Conservation (phyloP, 495 filamentous ascomycete species). For the Talaromyces stipitatus region DNA sequence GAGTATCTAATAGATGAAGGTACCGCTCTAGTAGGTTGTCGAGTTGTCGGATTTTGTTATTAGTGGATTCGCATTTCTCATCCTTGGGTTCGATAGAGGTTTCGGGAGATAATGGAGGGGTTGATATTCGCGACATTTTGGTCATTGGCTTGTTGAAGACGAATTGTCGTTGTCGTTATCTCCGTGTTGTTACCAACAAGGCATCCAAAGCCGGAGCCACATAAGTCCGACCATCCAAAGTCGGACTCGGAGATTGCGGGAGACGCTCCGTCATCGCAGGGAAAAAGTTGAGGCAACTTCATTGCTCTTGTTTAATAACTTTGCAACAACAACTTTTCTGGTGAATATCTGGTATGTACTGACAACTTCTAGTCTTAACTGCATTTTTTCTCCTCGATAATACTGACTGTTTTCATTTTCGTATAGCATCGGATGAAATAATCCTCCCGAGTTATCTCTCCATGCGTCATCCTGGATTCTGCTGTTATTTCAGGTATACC, state of each 20-base stretch:
- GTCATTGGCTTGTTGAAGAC: not conserved
- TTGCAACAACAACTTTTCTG: not conserved
- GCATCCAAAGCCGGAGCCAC: conserved; percentile 2
- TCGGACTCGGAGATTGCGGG: conserved; percentile 2
- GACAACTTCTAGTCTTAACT: not conserved
- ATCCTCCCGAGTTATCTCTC: not conserved
- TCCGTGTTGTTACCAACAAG: not conserved
- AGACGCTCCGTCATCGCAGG: conserved; percentile 30
- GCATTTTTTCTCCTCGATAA: not conserved
- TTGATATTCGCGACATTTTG: conserved; percentile 30
- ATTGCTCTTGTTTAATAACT: too few species aligned
- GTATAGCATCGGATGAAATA: not conserved
- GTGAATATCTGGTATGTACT: not conserved
- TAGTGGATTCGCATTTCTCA: conserved; percentile 16
- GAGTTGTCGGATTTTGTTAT: conserved; percentile 32
- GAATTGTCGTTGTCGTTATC: not conserved
- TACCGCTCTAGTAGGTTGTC: conserved; percentile 64
- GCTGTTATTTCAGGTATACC: conserved; percentile 5
- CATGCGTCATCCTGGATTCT: conserved; percentile 3
- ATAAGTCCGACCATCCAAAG: not conserved
- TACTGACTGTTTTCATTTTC: not conserved
- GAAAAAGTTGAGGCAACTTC: not conserved
- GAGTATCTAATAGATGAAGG: conserved; percentile 59
- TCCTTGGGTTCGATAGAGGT: conserved; percentile 18
- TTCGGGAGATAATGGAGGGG: conserved; percentile 28